Base-by-base conservation (phyloP, 352 stramenopile genomes). In the Plasmopara halstedii region DNA sequence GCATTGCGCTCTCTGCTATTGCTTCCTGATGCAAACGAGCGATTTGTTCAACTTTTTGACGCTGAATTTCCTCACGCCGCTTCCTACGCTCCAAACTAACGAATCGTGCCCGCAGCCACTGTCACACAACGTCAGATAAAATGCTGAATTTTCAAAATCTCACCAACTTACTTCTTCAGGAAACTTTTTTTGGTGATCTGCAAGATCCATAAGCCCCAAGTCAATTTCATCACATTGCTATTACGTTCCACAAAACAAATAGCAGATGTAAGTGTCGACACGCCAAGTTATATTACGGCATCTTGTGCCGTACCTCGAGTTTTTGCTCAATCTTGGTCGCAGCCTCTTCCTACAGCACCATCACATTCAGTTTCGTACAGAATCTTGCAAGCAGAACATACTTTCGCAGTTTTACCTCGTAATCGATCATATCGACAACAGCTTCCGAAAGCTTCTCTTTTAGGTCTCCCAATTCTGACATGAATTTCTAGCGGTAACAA, bases 161-260 rank as follows among this genome's bases (percentile, higher is more conserved):
- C 5, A 39, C 18, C 22, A 21, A 43, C 58, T 18, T 35, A 90
- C 79, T 70, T 90, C 76, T 39, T 88, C 68, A 1, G 76, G 54
- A 27, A 85, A 88, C 15, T 72, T 65, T 5, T 72, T 65, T 11
- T 71, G 73, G 41, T 88, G 79, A 56, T 88, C 76, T 6, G 63
- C 46, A 42, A 90, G 41, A 53, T 90, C 79, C 13, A 79, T 74
- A 5, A 90, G 60, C 1, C 76, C 79, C 26, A 90, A 78, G 44
- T 90, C 79, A 42, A 90, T 88, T 17, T 81, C 60, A 45, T 90
- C 79, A 49, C 79, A 90, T 85, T 88, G 76, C 73, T 88, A 48
- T 4, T 45, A 19, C 31, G 11, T 4, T 20, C 32, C 15, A 9
- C 42, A 52, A 55, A 39, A 1, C 14, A 34, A 25, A 34, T 25